phyloP scores from a whole-genome alignment of 768 basidiomycete species.

The Russula virescens region DNA sequence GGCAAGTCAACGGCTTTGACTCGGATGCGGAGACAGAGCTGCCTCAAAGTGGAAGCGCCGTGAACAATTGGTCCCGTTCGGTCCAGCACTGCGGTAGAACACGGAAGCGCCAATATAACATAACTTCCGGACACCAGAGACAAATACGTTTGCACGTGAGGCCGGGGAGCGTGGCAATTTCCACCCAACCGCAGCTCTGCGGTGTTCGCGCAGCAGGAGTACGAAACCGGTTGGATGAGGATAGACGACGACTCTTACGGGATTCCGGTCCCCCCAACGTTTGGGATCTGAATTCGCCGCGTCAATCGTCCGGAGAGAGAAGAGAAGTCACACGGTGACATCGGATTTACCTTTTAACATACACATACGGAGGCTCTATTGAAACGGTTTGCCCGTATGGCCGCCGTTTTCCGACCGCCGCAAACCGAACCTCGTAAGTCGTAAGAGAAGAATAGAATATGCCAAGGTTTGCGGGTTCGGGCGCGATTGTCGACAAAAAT shows the following conservation, averaged over 20 bases:
- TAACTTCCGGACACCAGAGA: background rate
- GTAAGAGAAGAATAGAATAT: background rate
- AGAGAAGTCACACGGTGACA: background rate
- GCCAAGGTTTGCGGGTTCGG: background rate
- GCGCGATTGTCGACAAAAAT: background rate
- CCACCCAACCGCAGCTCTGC: background rate
- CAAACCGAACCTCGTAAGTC: background rate
- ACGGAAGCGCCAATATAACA: background rate
- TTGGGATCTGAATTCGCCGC: background rate
- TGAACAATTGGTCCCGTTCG: background rate
- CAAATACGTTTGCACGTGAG: conserved; percentile 2
- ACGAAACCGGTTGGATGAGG: conserved; percentile 3
- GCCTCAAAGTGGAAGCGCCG: background rate
- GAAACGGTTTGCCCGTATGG: background rate
- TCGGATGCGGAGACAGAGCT: background rate
- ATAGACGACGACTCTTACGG: conserved; percentile 11
- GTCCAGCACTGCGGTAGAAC: background rate
- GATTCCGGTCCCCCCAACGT: background rate
- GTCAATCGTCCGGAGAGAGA: background rate
- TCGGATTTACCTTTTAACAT: background rate
- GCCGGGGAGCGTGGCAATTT: background rate
- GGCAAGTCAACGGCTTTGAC: background rate
- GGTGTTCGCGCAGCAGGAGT: background rate
- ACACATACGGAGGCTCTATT: background rate
- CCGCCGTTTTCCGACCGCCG: background rate